Evolutionary conservation across 306 rosid genomes (phyloP), one percentile per base, ranked within the genome.

Genomic region (Myrica gale): DNA sequence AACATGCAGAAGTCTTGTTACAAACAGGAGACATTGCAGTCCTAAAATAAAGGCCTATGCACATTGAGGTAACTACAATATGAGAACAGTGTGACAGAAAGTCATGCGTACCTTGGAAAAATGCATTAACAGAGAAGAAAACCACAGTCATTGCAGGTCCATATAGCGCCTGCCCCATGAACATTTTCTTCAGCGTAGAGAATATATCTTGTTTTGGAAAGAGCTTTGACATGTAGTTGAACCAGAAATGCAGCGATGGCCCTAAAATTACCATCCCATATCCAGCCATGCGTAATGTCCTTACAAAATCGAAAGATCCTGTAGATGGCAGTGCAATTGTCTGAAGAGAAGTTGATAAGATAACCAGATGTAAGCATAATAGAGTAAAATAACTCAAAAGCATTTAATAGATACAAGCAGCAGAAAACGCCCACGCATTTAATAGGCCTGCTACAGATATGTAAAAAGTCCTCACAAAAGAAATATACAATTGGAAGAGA

Each of bases 221-320:
- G 69, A 77, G 84, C 78, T 81, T 84, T 23, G 97, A 92, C 90
- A 95, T 78, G 60, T 92, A 85, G 90, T 95, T 90, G 85, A 90
- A 92, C 98, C 97, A 95, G 71, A 86, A 90, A 88, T 92, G 98
- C 75, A 92, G 83, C 12, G 96, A 41, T 13, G 98, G 98, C 73
- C 98, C 98, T 79, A 95, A 81, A 75, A 95, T 41, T 67, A 95
- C 3, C 92, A 90, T 20, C 66, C 97, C 98, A 76, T 95, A 92
- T 74, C 91, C 93, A 13, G 92, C 96, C 98, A 92, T 95, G 43
- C 98, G 93, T 60, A 85, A 76, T 52, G 96, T 92, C 87, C 98
- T 90, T 77, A 88, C 37, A 44, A 82, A 57, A 88, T 95, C 90
- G 80, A 76, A 92, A 60, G 86, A 23, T 58, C 82, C 93, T 13